These are phyloP conservation scores for Articulospora tetracladia DNA, from an alignment of 495 filamentous ascomycete genomes.

Conservation along the genomic window DNA sequence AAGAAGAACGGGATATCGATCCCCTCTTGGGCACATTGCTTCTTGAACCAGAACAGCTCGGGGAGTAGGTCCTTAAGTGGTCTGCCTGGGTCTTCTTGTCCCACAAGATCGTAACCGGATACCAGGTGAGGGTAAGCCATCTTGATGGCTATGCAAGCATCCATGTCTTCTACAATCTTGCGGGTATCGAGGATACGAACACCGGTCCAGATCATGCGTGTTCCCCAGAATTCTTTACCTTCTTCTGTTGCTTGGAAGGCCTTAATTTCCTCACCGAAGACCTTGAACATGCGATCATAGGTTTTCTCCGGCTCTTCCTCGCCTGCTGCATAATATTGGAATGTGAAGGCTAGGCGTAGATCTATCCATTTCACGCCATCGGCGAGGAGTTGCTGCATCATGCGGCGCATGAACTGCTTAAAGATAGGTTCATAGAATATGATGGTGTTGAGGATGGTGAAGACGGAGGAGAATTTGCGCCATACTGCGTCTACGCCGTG, in stretches of 20 bases:
- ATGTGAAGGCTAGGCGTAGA: slow-evolving; percentile 56
- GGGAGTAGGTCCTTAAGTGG: slow-evolving; percentile 74
- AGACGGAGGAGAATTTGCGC: slow-evolving; percentile 69
- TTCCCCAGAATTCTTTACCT: slow-evolving; percentile 76
- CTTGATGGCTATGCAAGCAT: slow-evolving; percentile 78
- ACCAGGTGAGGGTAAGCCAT: slow-evolving; percentile 72
- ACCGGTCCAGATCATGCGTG: slow-evolving; percentile 83
- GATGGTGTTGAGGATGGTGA: slow-evolving; percentile 65
- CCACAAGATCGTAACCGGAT: slow-evolving; percentile 84
- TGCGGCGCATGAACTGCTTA: slow-evolving; percentile 62
- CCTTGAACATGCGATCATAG: slow-evolving; percentile 61
- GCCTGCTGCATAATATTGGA: slow-evolving; percentile 56
- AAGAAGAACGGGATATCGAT: slow-evolving; percentile 95
- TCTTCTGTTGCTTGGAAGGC: slow-evolving; percentile 66
- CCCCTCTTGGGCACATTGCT: slow-evolving; percentile 70
- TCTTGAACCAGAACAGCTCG: slow-evolving; percentile 88
- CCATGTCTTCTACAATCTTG: slow-evolving; percentile 74
- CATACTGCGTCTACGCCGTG: slow-evolving; percentile 78
- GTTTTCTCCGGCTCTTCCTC: slow-evolving; percentile 55
- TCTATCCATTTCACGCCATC: slow-evolving; percentile 86
- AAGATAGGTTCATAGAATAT: slow-evolving; percentile 91
- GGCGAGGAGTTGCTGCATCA: slow-evolving; percentile 62
- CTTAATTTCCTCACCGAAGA: slow-evolving; percentile 75
- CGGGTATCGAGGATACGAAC: slow-evolving; percentile 58
- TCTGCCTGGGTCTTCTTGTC: slow-evolving; percentile 76